Evolutionary conservation across 139 green algal species (phyloP), one percentile per base, ranked within the genome.

Genomic region (Volvox reticuliferus): DNA sequence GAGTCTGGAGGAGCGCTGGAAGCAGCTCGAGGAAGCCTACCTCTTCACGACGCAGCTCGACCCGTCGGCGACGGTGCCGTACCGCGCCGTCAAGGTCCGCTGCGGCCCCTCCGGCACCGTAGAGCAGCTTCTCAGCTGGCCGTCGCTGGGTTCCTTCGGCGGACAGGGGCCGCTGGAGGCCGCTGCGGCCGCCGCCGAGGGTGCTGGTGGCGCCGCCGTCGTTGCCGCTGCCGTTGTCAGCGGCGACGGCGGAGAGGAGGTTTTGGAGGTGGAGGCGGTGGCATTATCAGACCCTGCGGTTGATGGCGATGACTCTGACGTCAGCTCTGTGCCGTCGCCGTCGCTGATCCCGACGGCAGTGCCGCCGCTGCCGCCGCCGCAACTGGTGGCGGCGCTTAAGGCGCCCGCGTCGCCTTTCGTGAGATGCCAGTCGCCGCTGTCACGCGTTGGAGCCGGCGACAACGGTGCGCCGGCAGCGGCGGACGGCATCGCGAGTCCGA

Each of bases 21-120:
- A 2, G 71, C 94, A 96, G 91, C 92, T 98, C 87, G 36, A 92
- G 37, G 94, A 96, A 91, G 88, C 94, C 20, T 96, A 91, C 84
- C 18, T 35, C 32, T 92, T 93, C 67, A 83, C 88, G 9, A 26
- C 32, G 17, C 32, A 77, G 68, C 62, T 91, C 28, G 71, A 33
- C 55, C 79, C 61, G 16, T 30, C 32, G 19, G 88, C 32, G 21
- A 30, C 63, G 20, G 79, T 87, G 55, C 92, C 90, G 32, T 93
- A 88, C 90, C 79, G 82, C 21, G 93, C 93, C 62, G 91, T 92
- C 78, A 93, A 94, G 89, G 32, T 95, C 62, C 82, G 82, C 44
- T 82, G 55, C 9, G 28, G 12, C 5, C 50, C 86, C 50, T 71
- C 50, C 18, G 86, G 71, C 50, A 32, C 36, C 30, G 26, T 69